Evolutionary conservation across 768 basidiomycete genomes (phyloP).

Genomic region (Russula brevipes): DNA sequence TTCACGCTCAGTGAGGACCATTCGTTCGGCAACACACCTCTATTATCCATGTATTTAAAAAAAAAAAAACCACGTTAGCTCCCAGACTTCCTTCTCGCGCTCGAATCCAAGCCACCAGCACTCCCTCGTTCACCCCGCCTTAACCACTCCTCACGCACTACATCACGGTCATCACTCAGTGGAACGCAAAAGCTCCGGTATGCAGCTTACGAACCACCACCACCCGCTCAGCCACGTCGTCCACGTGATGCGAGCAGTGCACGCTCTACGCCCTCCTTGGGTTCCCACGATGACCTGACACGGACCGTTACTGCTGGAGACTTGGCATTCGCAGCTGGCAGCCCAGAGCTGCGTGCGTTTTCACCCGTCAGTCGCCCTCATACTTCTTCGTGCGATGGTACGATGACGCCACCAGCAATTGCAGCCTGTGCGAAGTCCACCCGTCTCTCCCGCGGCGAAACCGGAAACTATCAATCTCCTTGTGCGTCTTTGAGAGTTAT

Average conservation of each 20-base stretch:
- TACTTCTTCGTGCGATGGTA: neutral
- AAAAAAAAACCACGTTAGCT: slow-evolving; percentile 41
- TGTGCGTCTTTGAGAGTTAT: neutral
- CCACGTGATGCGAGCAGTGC: slow-evolving; percentile 35
- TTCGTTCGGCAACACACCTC: neutral
- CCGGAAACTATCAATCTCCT: neutral
- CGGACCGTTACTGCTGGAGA: slow-evolving; percentile 26
- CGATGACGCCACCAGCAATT: neutral
- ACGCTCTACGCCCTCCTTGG: slow-evolving; percentile 32
- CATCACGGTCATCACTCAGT: slow-evolving; percentile 30
- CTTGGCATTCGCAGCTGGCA: slow-evolving; percentile 25
- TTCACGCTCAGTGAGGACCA: slow-evolving; percentile 50
- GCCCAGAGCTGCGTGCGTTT: slow-evolving; percentile 19
- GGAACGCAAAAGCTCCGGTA: slow-evolving; percentile 55
- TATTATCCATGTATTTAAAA: slow-evolving; percentile 2
- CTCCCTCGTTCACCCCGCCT: slow-evolving; percentile 22
- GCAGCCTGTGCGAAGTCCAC: neutral
- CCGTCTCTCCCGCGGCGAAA: slow-evolving; percentile 9
- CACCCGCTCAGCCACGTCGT: slow-evolving; percentile 36
- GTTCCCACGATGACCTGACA: slow-evolving; percentile 33
- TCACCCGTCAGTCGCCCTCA: slow-evolving; percentile 19
- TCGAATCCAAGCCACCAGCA: slow-evolving; percentile 35
- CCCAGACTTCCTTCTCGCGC: slow-evolving; percentile 58
- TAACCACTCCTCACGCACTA: slow-evolving; percentile 25
- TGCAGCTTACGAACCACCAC: slow-evolving; percentile 62